Conservation (phyloP, 352 stramenopile species). For the Globisporangium recalcitrans region DNA sequence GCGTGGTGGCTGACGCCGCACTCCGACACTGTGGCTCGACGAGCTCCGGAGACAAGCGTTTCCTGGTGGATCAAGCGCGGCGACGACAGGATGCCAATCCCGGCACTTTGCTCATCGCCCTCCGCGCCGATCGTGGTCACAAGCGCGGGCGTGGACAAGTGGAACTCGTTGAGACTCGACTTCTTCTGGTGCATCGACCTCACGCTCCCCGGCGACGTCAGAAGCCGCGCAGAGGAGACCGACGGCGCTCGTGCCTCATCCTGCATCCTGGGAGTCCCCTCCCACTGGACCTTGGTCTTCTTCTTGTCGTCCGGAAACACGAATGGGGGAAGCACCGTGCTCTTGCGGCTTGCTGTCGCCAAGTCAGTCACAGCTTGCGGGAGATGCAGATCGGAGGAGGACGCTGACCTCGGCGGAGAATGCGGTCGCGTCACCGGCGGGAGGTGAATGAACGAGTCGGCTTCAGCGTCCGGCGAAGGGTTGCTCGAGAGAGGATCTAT, state of each 20-base stretch:
- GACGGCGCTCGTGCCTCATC: background rate
- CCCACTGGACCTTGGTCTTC: constrained; percentile 1
- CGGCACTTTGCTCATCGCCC: background rate
- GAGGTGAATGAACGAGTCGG: background rate
- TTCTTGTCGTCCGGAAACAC: constrained; percentile 15
- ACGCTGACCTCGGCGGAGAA: background rate
- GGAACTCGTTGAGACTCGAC: constrained; percentile 7
- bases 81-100: background rate
- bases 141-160: constrained; percentile 8
- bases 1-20: constrained; percentile 41
- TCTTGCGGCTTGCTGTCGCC: background rate
- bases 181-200: constrained; percentile 13
- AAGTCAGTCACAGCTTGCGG: constrained; percentile 7
- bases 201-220: background rate
- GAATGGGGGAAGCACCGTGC: constrained; percentile 12
- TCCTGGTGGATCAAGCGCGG: constrained; percentile 6
- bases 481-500: constrained; percentile 7
- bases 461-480: background rate
- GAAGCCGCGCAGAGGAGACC: background rate
- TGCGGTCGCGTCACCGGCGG: background rate
- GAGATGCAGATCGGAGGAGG: constrained; percentile 2
- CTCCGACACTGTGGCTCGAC: constrained; percentile 25
- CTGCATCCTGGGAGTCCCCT: constrained; percentile 9
- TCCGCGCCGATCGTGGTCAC: background rate
- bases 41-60: background rate